Evolutionary conservation across 306 rosid genomes (phyloP), one percentile per base, ranked within the genome.

Genomic region (Cucurbita maxima): DNA sequence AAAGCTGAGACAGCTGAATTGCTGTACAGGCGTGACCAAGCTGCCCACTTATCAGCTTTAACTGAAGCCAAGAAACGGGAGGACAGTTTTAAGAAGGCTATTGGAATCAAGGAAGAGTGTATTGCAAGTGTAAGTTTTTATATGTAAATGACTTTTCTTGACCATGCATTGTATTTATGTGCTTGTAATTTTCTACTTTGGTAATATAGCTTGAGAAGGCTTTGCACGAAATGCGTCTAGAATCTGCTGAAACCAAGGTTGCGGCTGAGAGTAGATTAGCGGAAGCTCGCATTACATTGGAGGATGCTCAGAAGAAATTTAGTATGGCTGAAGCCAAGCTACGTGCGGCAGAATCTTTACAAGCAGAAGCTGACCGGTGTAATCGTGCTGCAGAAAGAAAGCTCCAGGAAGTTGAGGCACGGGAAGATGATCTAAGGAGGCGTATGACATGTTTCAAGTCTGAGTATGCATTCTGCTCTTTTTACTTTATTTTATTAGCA

Each of bases 201-300:
- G 45, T 78, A 40, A 45, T 86, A 79, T 77, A 95, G 99, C 87
- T 95, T 58, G 99, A 95, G 86, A 91, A 83, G 84, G 92, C 96
- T 36, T 82, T 95, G 92, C 92, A 82, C 40, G 99, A 91, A 84
- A 81, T 89, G 89, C 99, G 91, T 62, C 79, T 89, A 9, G 99
- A 95, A 81, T 86, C 89, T 81, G 99, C 99, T 77, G 99, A 91
- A 83, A 86, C 84, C 34, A 95, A 95, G 81, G 92, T 95, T 85
- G 82, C 96, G 66, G 96, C 99, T 58, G 96, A 91, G 71, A 78
- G 89, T 81, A 88, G 87, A 84, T 80, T 89, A 62, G 75, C 84
- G 50, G 96, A 91, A 85, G 99, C 96, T 76, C 78, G 11, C 16
- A 68, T 58, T 66, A 82, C 82, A 86, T 80, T 83, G 76, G 96